Conservation (phyloP, 306 rosid genomes). For the Gleditsia sinensis region DNA sequence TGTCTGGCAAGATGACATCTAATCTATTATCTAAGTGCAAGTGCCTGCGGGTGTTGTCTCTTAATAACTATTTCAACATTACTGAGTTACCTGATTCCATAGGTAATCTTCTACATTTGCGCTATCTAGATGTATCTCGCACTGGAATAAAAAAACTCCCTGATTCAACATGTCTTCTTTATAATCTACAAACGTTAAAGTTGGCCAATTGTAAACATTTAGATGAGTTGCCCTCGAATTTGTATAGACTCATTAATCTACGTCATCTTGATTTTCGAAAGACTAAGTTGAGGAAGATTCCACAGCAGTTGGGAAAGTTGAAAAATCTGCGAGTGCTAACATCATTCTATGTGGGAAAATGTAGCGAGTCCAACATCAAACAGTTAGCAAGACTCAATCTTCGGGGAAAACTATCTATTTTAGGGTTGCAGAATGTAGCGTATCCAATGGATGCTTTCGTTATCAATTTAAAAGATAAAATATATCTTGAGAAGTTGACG, state of each 20-base stretch:
- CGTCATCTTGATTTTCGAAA: not conserved
- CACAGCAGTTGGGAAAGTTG: not conserved
- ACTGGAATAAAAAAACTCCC: not conserved
- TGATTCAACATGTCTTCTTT: not conserved
- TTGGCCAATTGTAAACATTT: not conserved
- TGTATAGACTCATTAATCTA: not conserved
- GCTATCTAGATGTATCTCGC: slow-evolving; percentile 4
- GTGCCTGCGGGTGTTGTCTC: not conserved
- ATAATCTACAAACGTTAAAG: slow-evolving; percentile 29
- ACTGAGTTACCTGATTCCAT: not conserved
- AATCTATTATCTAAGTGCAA: not conserved
- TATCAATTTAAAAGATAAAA: not conserved
- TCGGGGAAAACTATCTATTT: not conserved
- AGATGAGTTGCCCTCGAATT: not conserved
- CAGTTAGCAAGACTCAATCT: slow-evolving; percentile 13
- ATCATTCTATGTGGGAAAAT: not conserved
- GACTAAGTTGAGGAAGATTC: not conserved
- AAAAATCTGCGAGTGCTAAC: not conserved
- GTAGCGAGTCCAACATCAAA: not conserved
- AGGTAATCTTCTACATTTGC: slow-evolving; percentile 8
- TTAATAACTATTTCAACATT: not conserved
- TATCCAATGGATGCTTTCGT: slow-evolving; percentile 7
- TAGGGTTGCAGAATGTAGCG: not conserved
- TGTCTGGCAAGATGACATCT: not conserved
- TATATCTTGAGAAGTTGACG: not conserved